A percentile compares a stretch with the other conserved stretches of the same genome.
These are phyloP conservation scores for Rhizopogon sp. DNA, from an alignment of 768 basidiomycete species.

Conservation along the genomic window DNA sequence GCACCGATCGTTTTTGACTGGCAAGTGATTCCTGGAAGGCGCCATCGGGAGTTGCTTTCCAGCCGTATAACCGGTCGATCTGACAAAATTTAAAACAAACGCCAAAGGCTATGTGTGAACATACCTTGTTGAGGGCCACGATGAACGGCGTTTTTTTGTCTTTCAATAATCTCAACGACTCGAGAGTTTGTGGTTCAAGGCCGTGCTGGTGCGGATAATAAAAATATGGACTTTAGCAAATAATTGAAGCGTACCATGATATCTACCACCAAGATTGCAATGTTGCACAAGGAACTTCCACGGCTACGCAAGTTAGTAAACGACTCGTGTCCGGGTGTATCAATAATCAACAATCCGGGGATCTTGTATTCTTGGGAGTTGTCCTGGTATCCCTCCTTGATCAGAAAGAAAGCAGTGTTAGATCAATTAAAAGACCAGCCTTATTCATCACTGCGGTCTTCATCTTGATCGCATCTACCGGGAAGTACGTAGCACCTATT, in stretches of 20 bases:
- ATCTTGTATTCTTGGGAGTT: constrained; percentile 89
- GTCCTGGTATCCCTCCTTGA: constrained; percentile 40
- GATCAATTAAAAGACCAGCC: constrained; percentile 31
- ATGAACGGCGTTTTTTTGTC: constrained; percentile 98
- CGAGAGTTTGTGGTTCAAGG: constrained; percentile 95
- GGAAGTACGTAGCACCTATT: constrained; percentile 99
- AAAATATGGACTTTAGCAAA: neutral
- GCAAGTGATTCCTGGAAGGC: constrained; percentile 89
- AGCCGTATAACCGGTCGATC: constrained; percentile 98
- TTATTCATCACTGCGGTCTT: constrained; percentile 95
- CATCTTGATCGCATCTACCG: constrained; percentile 85
- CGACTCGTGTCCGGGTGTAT: constrained; percentile 98
- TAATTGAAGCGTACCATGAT: constrained; percentile 66
- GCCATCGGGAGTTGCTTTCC: constrained; percentile 87
- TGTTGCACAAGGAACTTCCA: constrained; percentile 96
- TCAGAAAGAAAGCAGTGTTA: constrained; percentile 3
- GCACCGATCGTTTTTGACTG: constrained; percentile 71
- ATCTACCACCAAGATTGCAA: constrained; percentile 97
- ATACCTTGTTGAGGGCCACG: constrained; percentile 93
- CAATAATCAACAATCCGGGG: constrained; percentile 92
- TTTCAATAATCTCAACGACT: constrained; percentile 86
- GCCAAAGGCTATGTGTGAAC: neutral
- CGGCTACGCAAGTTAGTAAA: constrained; percentile 95
- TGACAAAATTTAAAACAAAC: constrained; percentile 24
- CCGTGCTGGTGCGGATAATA: constrained; percentile 63